Conservation (phyloP, 139 green algal species). For the Chlorella sp. region DNA sequence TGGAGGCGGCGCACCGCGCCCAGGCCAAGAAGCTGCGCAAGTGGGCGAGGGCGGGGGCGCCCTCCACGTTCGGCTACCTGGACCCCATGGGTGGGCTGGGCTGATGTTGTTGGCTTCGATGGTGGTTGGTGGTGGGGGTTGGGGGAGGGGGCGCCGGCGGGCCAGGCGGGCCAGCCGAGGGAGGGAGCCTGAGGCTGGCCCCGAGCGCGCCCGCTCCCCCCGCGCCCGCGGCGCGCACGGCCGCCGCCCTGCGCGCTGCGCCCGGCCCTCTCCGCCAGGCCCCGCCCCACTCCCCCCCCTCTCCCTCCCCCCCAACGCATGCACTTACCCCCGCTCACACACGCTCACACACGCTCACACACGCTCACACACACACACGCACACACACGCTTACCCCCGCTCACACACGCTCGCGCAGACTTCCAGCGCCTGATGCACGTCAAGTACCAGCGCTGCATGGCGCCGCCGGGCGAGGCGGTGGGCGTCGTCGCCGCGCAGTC, state of each 20-base stretch:
- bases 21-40: conserved; percentile 37
- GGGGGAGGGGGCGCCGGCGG: neutral
- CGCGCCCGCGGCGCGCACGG: no score
- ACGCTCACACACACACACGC: neutral
- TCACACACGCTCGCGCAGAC: conserved; percentile 24
- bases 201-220: no score
- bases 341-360: neutral
- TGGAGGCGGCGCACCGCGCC: no score
- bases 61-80: conserved; percentile 5
- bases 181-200: conserved; percentile 12
- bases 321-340: neutral
- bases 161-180: neutral
- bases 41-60: conserved; percentile 33
- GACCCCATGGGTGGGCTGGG: conserved; percentile 31
- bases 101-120: no score
- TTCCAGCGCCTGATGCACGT: conserved; percentile 81
- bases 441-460: conserved; percentile 83
- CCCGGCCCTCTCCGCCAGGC: neutral
- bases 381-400: neutral
- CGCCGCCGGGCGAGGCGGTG: conserved; percentile 88
- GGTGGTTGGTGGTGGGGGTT: neutral
- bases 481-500: conserved; percentile 94
- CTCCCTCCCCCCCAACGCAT: neutral
- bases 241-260: no score
- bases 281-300: neutral